A percentile compares a stretch with the other conserved stretches of the same genome.
These are phyloP conservation scores for Phialophora verrucosa DNA, from an alignment of 2,329 filamentous ascomycete genomes.

Conservation along the genomic window DNA sequence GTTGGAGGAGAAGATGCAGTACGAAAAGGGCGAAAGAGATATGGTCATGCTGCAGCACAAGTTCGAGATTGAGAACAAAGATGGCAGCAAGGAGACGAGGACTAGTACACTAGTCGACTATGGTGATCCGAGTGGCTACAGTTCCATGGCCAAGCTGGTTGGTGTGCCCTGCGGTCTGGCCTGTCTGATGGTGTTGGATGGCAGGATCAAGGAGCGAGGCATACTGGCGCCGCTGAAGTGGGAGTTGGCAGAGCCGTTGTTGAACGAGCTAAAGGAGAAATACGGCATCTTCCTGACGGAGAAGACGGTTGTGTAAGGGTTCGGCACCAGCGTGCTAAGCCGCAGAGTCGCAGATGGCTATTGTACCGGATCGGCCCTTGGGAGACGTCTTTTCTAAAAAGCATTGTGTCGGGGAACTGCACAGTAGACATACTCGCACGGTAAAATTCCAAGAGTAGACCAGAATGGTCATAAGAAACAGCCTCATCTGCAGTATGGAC, in stretches of 20 bases:
- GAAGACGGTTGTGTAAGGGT: conserved; percentile 56
- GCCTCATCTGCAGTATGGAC: background rate
- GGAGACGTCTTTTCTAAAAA: background rate
- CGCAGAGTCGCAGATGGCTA: background rate
- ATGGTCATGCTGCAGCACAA: conserved; percentile 69
- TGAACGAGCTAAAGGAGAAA: conserved; percentile 78
- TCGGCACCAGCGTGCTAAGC: background rate
- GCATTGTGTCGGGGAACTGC: background rate
- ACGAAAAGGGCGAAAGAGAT: conserved; percentile 80
- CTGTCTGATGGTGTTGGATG: conserved; percentile 76
- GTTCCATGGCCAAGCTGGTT: conserved; percentile 81
- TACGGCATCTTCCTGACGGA: conserved; percentile 76
- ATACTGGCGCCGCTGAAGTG: conserved; percentile 77
- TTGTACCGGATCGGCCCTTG: background rate
- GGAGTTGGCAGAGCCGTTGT: conserved; percentile 73
- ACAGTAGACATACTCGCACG: background rate
- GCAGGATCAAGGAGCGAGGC: conserved; percentile 73
- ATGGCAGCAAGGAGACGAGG: conserved; percentile 76
- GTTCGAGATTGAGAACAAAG: conserved; percentile 82
- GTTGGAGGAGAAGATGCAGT: conserved; percentile 91
- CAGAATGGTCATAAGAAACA: background rate
- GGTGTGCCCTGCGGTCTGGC: conserved; percentile 77
- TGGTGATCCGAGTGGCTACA: conserved; percentile 74
- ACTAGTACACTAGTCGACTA: conserved; percentile 85
- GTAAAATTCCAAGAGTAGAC: background rate